Percentiles rank a stretch among this genome's conserved stretches.
Evolutionary conservation across 2,329 filamentous ascomycete species (phyloP).

Genomic region (Aspergillus sp.): DNA sequence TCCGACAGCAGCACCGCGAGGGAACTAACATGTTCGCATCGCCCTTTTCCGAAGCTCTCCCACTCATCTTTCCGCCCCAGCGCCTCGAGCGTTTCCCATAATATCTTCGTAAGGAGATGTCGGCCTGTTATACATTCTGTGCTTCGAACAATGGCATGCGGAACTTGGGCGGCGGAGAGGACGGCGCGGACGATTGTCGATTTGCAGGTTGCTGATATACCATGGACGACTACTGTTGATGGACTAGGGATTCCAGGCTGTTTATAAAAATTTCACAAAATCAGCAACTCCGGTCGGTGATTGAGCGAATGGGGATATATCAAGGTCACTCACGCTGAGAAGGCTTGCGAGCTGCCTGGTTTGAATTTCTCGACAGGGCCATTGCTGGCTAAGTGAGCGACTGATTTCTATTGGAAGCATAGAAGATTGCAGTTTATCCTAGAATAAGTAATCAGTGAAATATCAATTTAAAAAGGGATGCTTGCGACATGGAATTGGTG

Average conservation of each 20-base stretch:
- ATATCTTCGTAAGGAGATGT: conserved; percentile 43
- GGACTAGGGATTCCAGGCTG: conserved; percentile 57
- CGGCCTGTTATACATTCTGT: conserved; percentile 43
- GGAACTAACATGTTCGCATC: conserved; percentile 77
- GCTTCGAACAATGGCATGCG: conserved; percentile 38
- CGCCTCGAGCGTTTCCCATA: conserved; percentile 34
- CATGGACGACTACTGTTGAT: conserved; percentile 72
- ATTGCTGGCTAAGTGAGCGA: conserved; percentile 33
- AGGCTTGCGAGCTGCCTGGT: conserved; percentile 36
- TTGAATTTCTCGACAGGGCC: conserved; percentile 42
- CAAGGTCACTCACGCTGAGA: conserved; percentile 32
- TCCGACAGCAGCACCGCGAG: conserved; percentile 65
- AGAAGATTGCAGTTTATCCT: not conserved
- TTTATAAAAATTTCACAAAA: conserved; percentile 1
- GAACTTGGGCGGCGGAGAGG: conserved; percentile 55
- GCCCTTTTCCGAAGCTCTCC: conserved; percentile 47
- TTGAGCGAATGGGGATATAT: not conserved
- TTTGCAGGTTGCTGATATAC: conserved; percentile 83
- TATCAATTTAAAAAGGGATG: too few relatives aligned
- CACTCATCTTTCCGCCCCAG: conserved; percentile 33
- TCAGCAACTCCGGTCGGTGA: not conserved
- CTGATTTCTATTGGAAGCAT: conserved; percentile 31
- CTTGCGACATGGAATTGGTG: too few relatives aligned
- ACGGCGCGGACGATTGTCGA: conserved; percentile 63
- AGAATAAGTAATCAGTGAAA: too few relatives aligned